Conservation (phyloP, 441 rosid genomes). For the Flueggea neowawraea region DNA sequence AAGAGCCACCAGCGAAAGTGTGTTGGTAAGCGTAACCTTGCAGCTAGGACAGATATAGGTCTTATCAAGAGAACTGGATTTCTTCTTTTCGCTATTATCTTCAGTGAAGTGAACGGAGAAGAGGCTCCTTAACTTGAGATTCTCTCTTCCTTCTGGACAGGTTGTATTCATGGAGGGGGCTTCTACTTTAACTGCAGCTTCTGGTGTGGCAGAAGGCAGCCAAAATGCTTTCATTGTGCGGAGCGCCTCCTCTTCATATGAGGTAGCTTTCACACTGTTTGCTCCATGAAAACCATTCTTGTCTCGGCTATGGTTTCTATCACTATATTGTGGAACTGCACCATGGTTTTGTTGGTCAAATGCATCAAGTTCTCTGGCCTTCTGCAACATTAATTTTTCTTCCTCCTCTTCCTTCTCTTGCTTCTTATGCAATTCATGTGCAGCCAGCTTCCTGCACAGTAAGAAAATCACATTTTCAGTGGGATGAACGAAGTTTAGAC, state of each 20-base stretch:
- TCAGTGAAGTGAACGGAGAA: constrained; percentile 61
- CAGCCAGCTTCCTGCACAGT: constrained; percentile 60
- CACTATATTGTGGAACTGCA: constrained; percentile 77
- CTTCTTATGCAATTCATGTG: constrained; percentile 68
- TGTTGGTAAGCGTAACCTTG: constrained; percentile 79
- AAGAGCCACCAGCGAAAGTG: constrained; percentile 44
- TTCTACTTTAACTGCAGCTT: constrained; percentile 58
- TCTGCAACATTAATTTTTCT: constrained; percentile 55
- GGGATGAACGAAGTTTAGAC: no score
- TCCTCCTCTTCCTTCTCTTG: constrained; percentile 81
- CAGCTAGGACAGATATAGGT: constrained; percentile 83
- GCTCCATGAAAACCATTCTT: constrained; percentile 89
- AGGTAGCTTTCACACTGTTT: constrained; percentile 80
- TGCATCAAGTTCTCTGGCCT: constrained; percentile 80
- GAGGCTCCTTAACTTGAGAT: constrained; percentile 71
- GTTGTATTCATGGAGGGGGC: constrained; percentile 58
- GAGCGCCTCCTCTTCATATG: constrained; percentile 88
- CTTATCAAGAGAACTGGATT: constrained; percentile 46
- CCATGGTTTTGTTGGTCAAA: constrained; percentile 93
- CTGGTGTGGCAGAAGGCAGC: constrained; percentile 96
- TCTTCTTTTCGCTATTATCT: constrained; percentile 49
- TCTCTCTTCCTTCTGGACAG: constrained; percentile 88
- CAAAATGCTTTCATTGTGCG: constrained; percentile 95
- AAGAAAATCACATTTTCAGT: neutral
- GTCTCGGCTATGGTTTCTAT: constrained; percentile 53